Conservation (phyloP, 148 eudicot genomes). For the Heliosperma pusillum region DNA sequence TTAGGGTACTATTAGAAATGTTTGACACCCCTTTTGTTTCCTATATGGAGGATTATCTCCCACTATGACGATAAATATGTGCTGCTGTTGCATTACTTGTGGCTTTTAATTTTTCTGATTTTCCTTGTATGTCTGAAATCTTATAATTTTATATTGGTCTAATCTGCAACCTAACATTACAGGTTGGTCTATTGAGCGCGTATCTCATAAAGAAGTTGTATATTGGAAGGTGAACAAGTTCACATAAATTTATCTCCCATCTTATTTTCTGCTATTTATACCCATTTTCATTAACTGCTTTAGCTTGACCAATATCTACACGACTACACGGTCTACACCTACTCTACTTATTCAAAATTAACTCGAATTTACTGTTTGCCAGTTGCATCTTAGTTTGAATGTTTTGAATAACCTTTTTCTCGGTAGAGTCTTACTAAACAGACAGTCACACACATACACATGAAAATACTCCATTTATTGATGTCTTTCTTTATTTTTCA, state of each 20-base stretch:
- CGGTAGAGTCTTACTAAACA: neutral
- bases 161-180: constrained; percentile 26
- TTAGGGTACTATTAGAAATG: neutral
- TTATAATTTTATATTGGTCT: neutral
- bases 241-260: neutral
- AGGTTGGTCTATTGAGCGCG: constrained; percentile 90
- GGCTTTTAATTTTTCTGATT: neutral
- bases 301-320: neutral
- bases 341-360: too few species aligned
- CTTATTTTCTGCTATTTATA: neutral
- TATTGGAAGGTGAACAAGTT: constrained; percentile 67
- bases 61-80: neutral
- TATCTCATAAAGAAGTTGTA: constrained; percentile 77
- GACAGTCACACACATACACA: neutral
- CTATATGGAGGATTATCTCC: neutral
- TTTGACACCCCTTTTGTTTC: neutral
- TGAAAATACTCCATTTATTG: neutral
- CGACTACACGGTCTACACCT: too few species aligned
- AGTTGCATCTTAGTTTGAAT: neutral
- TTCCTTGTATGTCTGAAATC: neutral
- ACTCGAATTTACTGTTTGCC: neutral
- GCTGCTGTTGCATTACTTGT: neutral
- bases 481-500: constrained; percentile 15
- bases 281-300: neutral
- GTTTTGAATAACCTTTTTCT: neutral